Evolutionary conservation across 2,329 filamentous ascomycete genomes (phyloP).

Genomic region (Colletotrichum trifolii): DNA sequence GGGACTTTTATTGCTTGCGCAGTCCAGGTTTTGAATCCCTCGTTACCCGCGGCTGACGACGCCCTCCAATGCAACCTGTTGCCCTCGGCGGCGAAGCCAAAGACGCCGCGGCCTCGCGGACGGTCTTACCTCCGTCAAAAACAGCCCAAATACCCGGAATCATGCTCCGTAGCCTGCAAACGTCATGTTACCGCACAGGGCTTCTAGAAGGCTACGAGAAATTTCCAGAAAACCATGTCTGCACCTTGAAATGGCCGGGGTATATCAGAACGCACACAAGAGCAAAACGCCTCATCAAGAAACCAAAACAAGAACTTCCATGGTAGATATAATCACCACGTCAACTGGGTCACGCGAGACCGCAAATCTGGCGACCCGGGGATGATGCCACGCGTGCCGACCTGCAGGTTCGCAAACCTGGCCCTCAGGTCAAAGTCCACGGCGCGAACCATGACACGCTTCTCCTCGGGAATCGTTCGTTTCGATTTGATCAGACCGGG

Average conservation of each 20-base stretch:
- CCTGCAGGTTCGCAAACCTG: slow-evolving; percentile 60
- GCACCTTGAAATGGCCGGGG: slow-evolving; percentile 28
- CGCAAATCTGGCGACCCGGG: slow-evolving; percentile 59
- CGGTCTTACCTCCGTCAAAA: no score
- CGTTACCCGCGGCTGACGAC: background rate
- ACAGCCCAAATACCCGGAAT: background rate
- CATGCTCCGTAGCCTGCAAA: background rate
- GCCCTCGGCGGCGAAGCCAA: background rate
- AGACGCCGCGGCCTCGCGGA: no score
- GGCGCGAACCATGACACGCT: slow-evolving; percentile 65
- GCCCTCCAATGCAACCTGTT: slow-evolving; percentile 10
- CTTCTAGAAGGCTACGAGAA: no score
- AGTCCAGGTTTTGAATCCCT: slow-evolving; percentile 25
- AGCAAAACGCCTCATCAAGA: slow-evolving; percentile 4
- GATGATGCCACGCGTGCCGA: slow-evolving; percentile 65
- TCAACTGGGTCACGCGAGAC: slow-evolving; percentile 57
- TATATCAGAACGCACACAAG: slow-evolving; percentile 29
- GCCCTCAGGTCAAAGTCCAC: slow-evolving; percentile 68
- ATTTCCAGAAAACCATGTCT: background rate
- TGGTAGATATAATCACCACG: slow-evolving; percentile 51
- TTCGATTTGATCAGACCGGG: slow-evolving; percentile 37
- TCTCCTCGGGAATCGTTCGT: slow-evolving; percentile 60
- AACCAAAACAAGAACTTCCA: background rate
- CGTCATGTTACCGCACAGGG: background rate
- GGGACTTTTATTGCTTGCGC: slow-evolving; percentile 29